phyloP scores from a whole-genome alignment of 2,329 filamentous ascomycete genomes.

The Epichloe amarillans region DNA sequence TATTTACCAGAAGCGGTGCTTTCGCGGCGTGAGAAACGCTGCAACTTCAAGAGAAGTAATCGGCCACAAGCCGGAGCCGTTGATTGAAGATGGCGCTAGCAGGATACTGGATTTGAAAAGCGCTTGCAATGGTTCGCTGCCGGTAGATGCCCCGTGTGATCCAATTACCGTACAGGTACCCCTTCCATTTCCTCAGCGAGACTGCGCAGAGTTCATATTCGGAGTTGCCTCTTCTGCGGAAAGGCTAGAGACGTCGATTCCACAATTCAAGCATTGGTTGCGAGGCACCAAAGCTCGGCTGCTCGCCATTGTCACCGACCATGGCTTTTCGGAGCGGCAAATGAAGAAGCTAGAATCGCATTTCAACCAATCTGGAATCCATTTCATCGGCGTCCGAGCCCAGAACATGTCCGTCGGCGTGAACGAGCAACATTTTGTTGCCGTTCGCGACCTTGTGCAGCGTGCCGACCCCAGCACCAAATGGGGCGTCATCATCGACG shows the following conservation, averaged over 20 bases:
- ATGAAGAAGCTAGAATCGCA: constrained; percentile 17
- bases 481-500: constrained; percentile 46
- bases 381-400: constrained; percentile 21
- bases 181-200: constrained; percentile 24
- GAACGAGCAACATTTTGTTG: constrained; percentile 44
- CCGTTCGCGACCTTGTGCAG: constrained; percentile 35
- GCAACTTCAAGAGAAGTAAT: constrained; percentile 24
- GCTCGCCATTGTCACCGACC: constrained; percentile 36
- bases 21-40: constrained; percentile 23
- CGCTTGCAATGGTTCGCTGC: constrained; percentile 11
- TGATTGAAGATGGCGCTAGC: constrained; percentile 19
- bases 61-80: constrained; percentile 21
- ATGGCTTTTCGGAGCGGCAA: neutral
- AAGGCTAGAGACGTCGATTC: constrained; percentile 35
- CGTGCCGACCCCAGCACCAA: constrained; percentile 29
- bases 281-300: constrained; percentile 35
- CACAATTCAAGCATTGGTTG: constrained; percentile 43
- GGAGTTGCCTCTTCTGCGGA: constrained; percentile 41
- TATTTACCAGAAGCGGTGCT: constrained; percentile 30
- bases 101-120: constrained; percentile 18
- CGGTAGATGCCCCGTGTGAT: constrained; percentile 17
- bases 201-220: constrained; percentile 40
- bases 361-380: constrained; percentile 18
- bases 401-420: constrained; percentile 23
- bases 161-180: constrained; percentile 35